phyloP scores from a whole-genome alignment of 2,329 filamentous ascomycete genomes.

The Pseudocercospora pini-densiflorae region DNA sequence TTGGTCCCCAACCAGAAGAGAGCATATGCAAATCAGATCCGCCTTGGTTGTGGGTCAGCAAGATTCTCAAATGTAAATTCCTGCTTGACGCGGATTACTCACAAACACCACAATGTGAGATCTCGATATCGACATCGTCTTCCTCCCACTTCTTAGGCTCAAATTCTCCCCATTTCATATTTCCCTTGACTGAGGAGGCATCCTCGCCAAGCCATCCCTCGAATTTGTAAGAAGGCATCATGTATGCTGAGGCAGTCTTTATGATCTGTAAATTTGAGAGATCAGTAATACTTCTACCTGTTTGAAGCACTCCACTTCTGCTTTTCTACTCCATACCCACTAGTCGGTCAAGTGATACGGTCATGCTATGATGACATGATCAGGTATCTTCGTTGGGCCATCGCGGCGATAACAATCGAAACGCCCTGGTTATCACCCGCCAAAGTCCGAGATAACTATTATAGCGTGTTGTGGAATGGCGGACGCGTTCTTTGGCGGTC shows the following conservation, averaged over 20 bases:
- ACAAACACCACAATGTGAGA: not conserved
- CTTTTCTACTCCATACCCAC: not conserved
- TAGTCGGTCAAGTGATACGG: not conserved
- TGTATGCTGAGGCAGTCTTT: not conserved
- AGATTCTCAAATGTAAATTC: too few species aligned
- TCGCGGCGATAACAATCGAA: too few species aligned
- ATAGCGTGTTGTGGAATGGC: too few species aligned
- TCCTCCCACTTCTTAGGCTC: not conserved
- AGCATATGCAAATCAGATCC: not conserved
- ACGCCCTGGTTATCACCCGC: too few species aligned
- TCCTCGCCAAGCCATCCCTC: not conserved
- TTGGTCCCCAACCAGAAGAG: not conserved
- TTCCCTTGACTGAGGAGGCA: not conserved
- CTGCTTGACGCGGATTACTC: too few species aligned
- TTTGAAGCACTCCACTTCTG: not conserved
- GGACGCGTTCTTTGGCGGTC: too few species aligned
- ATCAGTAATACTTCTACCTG: not conserved
- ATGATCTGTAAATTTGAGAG: not conserved
- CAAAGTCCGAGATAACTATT: too few species aligned
- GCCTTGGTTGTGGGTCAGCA: not conserved
- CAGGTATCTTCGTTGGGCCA: too few species aligned
- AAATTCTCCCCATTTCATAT: not conserved
- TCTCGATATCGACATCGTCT: not conserved
- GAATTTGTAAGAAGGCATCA: not conserved
- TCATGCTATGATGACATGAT: too few species aligned